Evolutionary conservation across 768 basidiomycete species (phyloP), one percentile per base, ranked within the genome.

Genomic region (Lentinula guzmanii): DNA sequence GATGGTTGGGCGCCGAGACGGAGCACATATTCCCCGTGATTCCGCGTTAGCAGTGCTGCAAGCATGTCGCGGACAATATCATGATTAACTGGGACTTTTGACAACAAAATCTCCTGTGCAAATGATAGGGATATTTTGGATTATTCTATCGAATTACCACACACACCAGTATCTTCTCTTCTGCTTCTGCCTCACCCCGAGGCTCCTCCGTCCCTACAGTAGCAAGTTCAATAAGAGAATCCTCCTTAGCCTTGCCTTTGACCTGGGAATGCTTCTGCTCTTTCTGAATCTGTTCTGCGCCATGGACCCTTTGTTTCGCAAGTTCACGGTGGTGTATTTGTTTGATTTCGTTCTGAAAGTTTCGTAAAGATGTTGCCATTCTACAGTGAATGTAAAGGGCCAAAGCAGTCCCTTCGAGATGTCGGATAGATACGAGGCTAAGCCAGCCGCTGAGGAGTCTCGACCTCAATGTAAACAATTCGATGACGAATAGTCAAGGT

Each of bases 331-430:
- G 77, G 61, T 85, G 84, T 67, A 91, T 88, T 65, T 89, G 83
- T 63, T 91, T 86, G 63, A 92, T 93, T 73, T 91, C 89, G 67
- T 74, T 80, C 72, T 93, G 90, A 66, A 88, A 87, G 15, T 79
- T 80, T 42, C 82, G 81, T 65, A 86, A 72, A 59, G 76, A 15
- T 35, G 48, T 82, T 15, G 83, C 78, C 83, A 84, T 84, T 57
- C 60, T 71, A 28, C 28, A 28, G 63, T 8, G 34, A 18, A 39
- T 54, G 18, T 3, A 39, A 0, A 9, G 37, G 37, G 37, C 37
- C 1, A 39, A 39, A 8, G 37, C 5, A 39, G 37, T 8, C 37
- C 37, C 9, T 39, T 6, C 9, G 5, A 39, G 37, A 39, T 39
- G 28, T 4, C 28, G 28, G 28, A 28, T 28, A 28, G 28, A 28